Evolutionary conservation across 192 early-diverging fungal species (phyloP).

Genomic region (Rhizoclosmatium globosum): DNA sequence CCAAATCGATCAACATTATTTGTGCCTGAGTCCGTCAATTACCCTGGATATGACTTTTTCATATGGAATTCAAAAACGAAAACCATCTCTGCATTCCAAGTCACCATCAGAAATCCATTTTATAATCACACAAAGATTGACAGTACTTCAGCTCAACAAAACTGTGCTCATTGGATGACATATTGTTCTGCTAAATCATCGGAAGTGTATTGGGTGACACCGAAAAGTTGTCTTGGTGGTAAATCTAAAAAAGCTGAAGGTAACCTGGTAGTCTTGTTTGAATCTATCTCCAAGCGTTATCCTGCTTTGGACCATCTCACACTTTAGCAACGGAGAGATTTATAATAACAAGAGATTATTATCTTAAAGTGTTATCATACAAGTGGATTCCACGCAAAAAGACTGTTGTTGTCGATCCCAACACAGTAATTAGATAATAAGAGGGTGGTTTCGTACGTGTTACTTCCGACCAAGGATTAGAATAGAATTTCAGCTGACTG

Average conservation of each 20-base stretch:
- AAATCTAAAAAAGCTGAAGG: neutral
- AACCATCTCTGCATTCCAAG: constrained; percentile 23
- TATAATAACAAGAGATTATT: too few species aligned
- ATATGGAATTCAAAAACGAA: constrained; percentile 20
- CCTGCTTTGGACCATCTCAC: constrained; percentile 14
- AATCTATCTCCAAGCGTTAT: constrained; percentile 17
- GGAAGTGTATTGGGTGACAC: neutral
- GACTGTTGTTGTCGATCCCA: too few species aligned
- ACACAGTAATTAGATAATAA: too few species aligned
- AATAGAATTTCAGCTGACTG: too few species aligned
- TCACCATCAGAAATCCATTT: constrained; percentile 32
- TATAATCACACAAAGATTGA: constrained; percentile 25
- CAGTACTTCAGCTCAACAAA: neutral
- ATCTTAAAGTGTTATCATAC: too few species aligned
- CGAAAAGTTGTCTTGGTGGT: constrained; percentile 11
- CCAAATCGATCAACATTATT: constrained; percentile 10
- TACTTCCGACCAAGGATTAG: too few species aligned
- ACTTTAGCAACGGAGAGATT: constrained; percentile 20
- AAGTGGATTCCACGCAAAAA: too few species aligned
- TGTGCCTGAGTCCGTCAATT: constrained; percentile 19
- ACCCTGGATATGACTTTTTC: constrained; percentile 37
- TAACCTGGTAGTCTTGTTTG: constrained; percentile 24
- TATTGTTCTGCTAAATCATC: neutral
- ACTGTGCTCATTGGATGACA: neutral
- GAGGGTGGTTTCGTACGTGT: too few species aligned